A percentile compares a stretch with the other conserved stretches of the same genome.
phyloP scores from a whole-genome alignment of 2,329 filamentous ascomycete species.

The Emergomyces africanus region DNA sequence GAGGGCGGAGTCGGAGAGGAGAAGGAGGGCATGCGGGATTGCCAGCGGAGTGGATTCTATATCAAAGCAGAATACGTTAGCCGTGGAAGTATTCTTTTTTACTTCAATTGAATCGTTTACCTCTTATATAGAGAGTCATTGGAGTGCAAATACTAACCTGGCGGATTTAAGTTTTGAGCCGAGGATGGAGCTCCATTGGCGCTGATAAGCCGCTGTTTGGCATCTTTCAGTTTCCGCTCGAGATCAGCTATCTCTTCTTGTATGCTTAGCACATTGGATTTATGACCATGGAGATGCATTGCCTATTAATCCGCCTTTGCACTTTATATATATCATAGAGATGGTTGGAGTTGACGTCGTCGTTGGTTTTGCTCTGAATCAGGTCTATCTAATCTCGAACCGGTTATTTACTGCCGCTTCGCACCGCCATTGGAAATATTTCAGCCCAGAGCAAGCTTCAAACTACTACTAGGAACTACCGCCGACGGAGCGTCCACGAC shows the following conservation, averaged over 20 bases:
- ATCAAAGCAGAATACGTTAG: not conserved
- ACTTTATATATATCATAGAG: not conserved
- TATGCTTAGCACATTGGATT: constrained; percentile 13
- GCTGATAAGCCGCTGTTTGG: constrained; percentile 29
- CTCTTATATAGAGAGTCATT: not conserved
- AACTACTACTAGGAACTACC: no score
- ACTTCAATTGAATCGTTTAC: not conserved
- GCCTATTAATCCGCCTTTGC: not conserved
- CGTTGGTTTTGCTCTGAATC: not conserved
- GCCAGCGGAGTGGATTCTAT: constrained; percentile 11
- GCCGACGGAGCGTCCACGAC: no score
- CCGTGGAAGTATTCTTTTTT: not conserved
- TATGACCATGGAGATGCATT: constrained; percentile 13
- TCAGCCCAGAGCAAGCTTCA: no score
- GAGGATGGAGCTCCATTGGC: constrained; percentile 7
- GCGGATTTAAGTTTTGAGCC: not conserved
- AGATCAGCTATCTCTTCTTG: constrained; percentile 34
- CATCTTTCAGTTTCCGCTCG: constrained; percentile 35
- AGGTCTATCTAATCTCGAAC: not conserved
- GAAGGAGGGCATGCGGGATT: constrained; percentile 42
- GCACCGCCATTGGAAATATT: not conserved
- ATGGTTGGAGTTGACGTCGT: not conserved
- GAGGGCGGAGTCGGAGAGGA: constrained; percentile 51
- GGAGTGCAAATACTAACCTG: not conserved
- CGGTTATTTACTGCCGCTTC: not conserved